Evolutionary conservation across 768 basidiomycete genomes (phyloP).

Genomic region (Calocera cornea): DNA sequence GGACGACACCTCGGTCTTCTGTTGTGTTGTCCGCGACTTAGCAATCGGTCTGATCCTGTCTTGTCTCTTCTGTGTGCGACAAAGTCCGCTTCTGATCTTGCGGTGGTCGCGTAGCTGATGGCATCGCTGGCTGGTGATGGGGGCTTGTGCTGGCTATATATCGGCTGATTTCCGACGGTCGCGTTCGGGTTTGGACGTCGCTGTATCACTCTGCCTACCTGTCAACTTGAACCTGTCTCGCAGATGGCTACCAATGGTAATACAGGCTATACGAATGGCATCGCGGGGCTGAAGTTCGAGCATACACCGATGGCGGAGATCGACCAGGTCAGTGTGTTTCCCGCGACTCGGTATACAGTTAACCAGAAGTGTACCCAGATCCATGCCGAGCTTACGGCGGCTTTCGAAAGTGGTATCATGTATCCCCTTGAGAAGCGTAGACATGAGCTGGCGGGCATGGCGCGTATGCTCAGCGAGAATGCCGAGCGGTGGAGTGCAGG

Average conservation of each 20-base stretch:
- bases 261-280: background rate
- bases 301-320: background rate
- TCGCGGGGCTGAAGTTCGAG: background rate
- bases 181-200: background rate
- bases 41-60: no score
- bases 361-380: conserved; percentile 7
- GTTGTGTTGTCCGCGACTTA: no score
- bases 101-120: background rate
- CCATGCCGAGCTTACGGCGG: conserved; percentile 12
- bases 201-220: background rate
- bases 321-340: background rate
- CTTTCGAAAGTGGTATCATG: conserved; percentile 18
- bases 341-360: background rate
- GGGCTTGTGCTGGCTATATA: background rate
- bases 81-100: background rate
- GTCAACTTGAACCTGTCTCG: background rate
- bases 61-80: background rate
- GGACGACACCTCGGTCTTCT: no score
- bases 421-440: conserved; percentile 18
- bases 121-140: background rate
- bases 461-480: conserved; percentile 20
- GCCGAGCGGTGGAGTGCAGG: conserved; percentile 1
- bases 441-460: conserved; percentile 19
- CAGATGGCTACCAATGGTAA: background rate
- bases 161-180: background rate